Conservation (phyloP, 257 asterid genomes). For the Rehmannia glutinosa region DNA sequence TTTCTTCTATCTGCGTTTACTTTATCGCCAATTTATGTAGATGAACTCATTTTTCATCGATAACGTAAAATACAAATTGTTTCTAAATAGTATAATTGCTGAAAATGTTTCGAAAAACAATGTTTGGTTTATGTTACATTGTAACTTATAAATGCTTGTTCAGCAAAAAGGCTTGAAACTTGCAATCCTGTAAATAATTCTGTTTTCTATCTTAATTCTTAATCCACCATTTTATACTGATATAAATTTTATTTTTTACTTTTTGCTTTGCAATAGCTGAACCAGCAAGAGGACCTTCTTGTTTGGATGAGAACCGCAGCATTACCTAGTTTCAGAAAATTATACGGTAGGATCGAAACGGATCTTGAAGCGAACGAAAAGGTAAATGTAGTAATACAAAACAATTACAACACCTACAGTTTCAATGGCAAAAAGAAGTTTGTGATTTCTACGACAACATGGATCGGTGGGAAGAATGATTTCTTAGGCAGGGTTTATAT, state of each 20-base stretch:
- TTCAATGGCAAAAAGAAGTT: conserved; percentile 69
- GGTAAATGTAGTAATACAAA: conserved; percentile 61
- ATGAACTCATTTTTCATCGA: too few species aligned
- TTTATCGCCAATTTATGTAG: too few species aligned
- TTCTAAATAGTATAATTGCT: too few species aligned
- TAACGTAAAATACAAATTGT: too few species aligned
- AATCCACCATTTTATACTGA: not conserved
- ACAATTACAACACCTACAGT: conserved; percentile 75
- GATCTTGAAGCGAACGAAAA: conserved; percentile 64
- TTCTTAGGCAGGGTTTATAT: conserved; percentile 65
- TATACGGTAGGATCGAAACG: conserved; percentile 72
- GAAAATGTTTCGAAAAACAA: too few species aligned
- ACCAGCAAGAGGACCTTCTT: conserved; percentile 89
- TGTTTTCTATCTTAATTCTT: too few species aligned
- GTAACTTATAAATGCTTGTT: too few species aligned
- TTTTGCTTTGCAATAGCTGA: conserved; percentile 41
- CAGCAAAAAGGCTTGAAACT: too few species aligned
- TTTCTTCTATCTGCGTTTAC: not conserved
- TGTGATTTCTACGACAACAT: conserved; percentile 80
- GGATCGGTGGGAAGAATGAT: conserved; percentile 92
- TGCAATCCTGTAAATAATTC: too few species aligned
- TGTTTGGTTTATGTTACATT: too few species aligned
- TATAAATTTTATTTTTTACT: not conserved
- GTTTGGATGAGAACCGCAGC: conserved; percentile 99
- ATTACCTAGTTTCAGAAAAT: conserved; percentile 73